These are phyloP conservation scores for Bretziella fagacearum DNA, from an alignment of 2,329 filamentous ascomycete species.

Conservation along the genomic window DNA sequence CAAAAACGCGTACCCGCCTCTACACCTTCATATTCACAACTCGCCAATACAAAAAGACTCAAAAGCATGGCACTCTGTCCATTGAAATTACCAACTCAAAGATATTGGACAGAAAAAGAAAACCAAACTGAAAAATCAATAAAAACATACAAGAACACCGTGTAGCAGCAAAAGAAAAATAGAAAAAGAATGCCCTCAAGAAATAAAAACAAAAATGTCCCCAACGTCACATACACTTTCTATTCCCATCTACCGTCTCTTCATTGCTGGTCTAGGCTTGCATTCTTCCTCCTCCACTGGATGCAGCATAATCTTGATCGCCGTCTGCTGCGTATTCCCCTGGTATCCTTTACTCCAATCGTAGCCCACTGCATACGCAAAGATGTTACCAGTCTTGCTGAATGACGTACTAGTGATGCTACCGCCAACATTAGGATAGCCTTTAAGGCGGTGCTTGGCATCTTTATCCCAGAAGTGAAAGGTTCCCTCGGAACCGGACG, in stretches of 20 bases:
- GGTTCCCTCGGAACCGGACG: constrained; percentile 83
- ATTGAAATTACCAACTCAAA: neutral
- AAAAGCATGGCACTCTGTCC: no score
- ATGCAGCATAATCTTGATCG: constrained; percentile 75
- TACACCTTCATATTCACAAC: no score
- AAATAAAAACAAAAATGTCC: neutral
- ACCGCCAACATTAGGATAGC: constrained; percentile 68
- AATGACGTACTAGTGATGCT: constrained; percentile 87
- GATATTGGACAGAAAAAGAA: neutral
- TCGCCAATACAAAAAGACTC: no score
- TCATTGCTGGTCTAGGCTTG: constrained; percentile 41
- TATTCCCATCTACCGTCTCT: constrained; percentile 35
- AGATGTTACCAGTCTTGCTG: constrained; percentile 68
- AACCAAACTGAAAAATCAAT: neutral
- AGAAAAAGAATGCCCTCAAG: no score
- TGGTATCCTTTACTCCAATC: constrained; percentile 97
- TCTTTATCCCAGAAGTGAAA: constrained; percentile 97
- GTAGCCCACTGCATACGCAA: constrained; percentile 82
- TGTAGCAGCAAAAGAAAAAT: no score
- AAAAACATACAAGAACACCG: no score
- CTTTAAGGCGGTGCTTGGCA: constrained; percentile 75
- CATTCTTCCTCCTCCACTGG: constrained; percentile 48
- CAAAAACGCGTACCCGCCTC: no score
- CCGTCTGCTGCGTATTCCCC: constrained; percentile 56
- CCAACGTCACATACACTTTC: neutral